Base-by-base conservation (phyloP, 2,329 filamentous ascomycete species). In the Tolypocladium amazonense region DNA sequence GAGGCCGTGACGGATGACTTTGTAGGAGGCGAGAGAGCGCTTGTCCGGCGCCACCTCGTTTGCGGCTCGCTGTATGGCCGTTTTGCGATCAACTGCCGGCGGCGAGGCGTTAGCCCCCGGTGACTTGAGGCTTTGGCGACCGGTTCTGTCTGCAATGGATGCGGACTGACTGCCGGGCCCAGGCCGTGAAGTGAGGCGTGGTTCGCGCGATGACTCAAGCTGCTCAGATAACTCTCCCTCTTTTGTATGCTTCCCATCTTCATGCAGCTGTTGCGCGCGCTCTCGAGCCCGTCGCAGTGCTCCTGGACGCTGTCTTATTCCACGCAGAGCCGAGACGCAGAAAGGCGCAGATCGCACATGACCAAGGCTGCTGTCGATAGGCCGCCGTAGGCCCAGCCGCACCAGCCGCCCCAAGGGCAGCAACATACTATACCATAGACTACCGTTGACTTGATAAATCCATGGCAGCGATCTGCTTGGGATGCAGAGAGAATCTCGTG, bases 21-120 rank as follows among this genome's bases (percentile, higher is more conserved):
- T 47, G 60, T 56, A 59, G n/a, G 61, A 56, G 25, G 63, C 59
- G 53, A 68, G 63, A 41, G 61, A 55, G 14, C 60, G 37, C 33
- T 61, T 62, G 58, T 63, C 58, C 0, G 62, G 41, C 7, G 59
- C 50, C 39, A 57, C 4, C 18, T 38, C 58, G 52, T 38, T 43
- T 47, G 50, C 11, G 9, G 56, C 56, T 11, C n/a, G 39, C 20
- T 57, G 38, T 4, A 57, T 33, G 30, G 56, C 41, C 3, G 54
- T 39, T 35, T 39, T 56, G 35, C 54, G 37, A 15, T 53, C 50
- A n/a, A n/a, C 8, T 5, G 27, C 30, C 8, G 27, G 27, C 8
- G 30, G 18, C 12, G 30, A 35, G 27, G 20, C 50, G 4, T 14
- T 53, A 20, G 20, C 14, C 9, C 9, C 18, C 9, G 30, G 9